Evolutionary conservation across 441 rosid species (phyloP).

Genomic region (Aleurites moluccanus): DNA sequence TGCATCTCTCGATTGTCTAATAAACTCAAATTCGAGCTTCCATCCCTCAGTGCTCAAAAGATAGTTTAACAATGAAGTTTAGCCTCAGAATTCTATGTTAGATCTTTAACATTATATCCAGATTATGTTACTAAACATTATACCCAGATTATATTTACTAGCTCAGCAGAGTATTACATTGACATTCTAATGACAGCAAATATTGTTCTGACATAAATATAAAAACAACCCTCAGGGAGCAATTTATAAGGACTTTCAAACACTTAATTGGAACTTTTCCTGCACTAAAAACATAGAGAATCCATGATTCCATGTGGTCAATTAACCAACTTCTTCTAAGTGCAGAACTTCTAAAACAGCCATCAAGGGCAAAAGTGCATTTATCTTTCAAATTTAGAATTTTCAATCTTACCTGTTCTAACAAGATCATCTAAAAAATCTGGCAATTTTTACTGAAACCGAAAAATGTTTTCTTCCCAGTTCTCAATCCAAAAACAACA

Average conservation of each 20-base stretch:
- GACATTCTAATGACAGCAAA: too few relatives aligned
- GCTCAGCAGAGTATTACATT: too few relatives aligned
- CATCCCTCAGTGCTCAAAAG: too few relatives aligned
- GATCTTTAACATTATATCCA: not conserved
- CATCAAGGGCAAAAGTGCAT: not conserved
- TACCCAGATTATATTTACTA: too few relatives aligned
- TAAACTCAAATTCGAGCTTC: too few relatives aligned
- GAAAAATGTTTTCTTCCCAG: not conserved
- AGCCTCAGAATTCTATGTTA: not conserved
- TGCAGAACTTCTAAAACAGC: not conserved
- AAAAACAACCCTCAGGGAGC: not conserved
- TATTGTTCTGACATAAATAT: not conserved
- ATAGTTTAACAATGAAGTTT: too few relatives aligned
- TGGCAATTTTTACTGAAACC: not conserved
- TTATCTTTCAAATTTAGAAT: not conserved
- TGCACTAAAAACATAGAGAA: not conserved
- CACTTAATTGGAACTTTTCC: not conserved
- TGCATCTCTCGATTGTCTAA: too few relatives aligned
- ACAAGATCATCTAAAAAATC: not conserved
- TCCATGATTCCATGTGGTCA: not conserved
- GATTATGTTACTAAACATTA: too few relatives aligned
- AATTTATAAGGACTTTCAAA: not conserved
- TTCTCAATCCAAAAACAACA: not conserved
- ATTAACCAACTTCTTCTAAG: conserved; percentile 2
- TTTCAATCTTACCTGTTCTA: not conserved